Percentiles rank a stretch among this genome's conserved stretches.
phyloP scores from a whole-genome alignment of 2,329 filamentous ascomycete species.

The Epichloe glyceriae region DNA sequence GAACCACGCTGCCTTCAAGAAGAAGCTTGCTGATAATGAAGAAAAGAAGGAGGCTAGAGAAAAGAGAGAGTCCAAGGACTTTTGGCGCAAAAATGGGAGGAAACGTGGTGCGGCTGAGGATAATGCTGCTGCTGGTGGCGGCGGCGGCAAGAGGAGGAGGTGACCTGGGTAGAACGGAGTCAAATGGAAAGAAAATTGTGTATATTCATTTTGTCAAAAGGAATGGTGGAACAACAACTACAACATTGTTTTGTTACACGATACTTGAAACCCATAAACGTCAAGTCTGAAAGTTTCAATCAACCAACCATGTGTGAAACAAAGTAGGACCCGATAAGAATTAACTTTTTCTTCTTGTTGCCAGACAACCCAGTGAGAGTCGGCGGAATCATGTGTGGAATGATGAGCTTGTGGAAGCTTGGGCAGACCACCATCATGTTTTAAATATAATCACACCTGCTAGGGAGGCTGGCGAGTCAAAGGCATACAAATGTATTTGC shows the following conservation, averaged over 20 bases:
- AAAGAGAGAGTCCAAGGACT: constrained; percentile 85
- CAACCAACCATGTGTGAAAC: too few species aligned
- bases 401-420: too few species aligned
- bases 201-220: not conserved
- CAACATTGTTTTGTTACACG: too few species aligned
- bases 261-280: too few species aligned
- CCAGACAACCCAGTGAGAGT: too few species aligned
- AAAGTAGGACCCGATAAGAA: too few species aligned
- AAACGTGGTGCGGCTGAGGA: constrained; percentile 37
- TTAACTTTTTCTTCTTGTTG: too few species aligned
- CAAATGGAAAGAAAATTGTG: not conserved
- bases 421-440: too few species aligned
- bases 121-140: constrained; percentile 23
- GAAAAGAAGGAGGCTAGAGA: constrained; percentile 81
- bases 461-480: not conserved
- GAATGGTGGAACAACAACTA: not conserved
- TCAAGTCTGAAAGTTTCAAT: too few species aligned
- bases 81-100: constrained; percentile 82
- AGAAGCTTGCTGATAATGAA: constrained; percentile 67
- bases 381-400: too few species aligned
- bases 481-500: not conserved
- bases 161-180: constrained; percentile 5
- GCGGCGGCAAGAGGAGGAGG: constrained; percentile 23
- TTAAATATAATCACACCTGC: too few species aligned
- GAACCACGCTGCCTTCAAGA: constrained; percentile 64